Evolutionary conservation across 805 yeast genomes (phyloP), one percentile per base, ranked within the genome.

Genomic region (Dipodascopsis tothii): DNA sequence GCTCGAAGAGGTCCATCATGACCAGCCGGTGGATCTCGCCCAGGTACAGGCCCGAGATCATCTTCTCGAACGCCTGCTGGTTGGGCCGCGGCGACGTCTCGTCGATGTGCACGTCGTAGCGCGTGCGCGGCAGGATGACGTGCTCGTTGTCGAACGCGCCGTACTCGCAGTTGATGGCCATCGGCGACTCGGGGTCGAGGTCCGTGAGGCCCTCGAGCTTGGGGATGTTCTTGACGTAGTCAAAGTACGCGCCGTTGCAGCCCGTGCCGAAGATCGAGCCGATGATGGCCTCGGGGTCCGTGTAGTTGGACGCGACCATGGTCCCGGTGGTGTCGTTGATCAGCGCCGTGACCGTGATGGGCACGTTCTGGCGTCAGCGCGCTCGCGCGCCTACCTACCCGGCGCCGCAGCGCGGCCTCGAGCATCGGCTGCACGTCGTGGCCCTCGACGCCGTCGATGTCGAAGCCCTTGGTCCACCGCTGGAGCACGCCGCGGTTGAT

Each of bases 261-360:
- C 97, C 97, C 39, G 97, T 90, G 62, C 97, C 98, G 63, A 87
- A 90, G 58, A 90, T 90, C 61, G 86, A 77, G 47, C 98, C 98
- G 90, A 88, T 84, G 67, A 81, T 80, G 53, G 95, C 80, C 57
- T 77, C 78, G 30, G 90, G 77, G 62, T 90, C 95, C 41, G 94
- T 76, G 70, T 90, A 90, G 73, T 82, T 78, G 39, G 96, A 87
- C 27, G 97, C 97, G 50, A 90, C 94, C 59, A 90, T 71, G 37
- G 98, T 90, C 64, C 97, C 98, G 39, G 96, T 85, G 54, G 98
- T 90, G 66, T 90, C 98, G 68, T 88, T 90, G 66, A 90, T 90
- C 62, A 90, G 72, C 39, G 97, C 95, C 51, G 85, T 87, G 45
- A 90, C 94, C 37, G 77, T 73, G 58, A 88, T 84, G 52, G 96